Evolutionary conservation across 441 rosid genomes (phyloP), one percentile per base, ranked within the genome.

Genomic region (Melastoma candidum): DNA sequence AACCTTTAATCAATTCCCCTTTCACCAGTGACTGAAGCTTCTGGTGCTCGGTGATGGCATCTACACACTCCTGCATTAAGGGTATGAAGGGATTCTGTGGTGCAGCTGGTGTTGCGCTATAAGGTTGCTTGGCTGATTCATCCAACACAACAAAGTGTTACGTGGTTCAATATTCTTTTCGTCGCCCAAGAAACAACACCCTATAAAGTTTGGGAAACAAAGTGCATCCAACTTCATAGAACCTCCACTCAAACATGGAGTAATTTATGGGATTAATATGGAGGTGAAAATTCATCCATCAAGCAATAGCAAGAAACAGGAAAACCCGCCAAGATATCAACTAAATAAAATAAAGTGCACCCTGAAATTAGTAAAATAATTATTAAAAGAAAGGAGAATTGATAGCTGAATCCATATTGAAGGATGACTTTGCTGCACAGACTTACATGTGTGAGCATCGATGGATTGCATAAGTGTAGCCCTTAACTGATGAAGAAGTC

Each of bases 1-100:
- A 58, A 61, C 90, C 95, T 69, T 84, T 93, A 57, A 80, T 84
- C 93, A 92, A 86, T 61, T 88, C 97, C 59, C 95, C 97, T 81
- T 84, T 93, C 90, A 88, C 77, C 74, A 93, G 73, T 6, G 81
- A 70, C 44, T 72, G 83, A 64, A 93, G 97, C 79, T 81, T 85
- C 72, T 84, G 97, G 68, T 93, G 97, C 75, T 86, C 95, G 6
- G 86, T 84, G 68, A 88, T 76, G 45, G 92, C 95, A 84, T 85
- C 86, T 45, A 84, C 73, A 56, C 95, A 92, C 68, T 82, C 85
- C 77, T 84, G 95, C 81, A 92, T 82, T 49, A 69, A 32, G 3
- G 88, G 81, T 51, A 83, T 63, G 64, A 69, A 56, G 17, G 87
- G 80, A 69, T 81, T 87, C 70, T 79, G 92, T 66, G 71, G 94